Base-by-base conservation (phyloP, 148 eudicot species). In the Tetragonia tetragonoides region DNA sequence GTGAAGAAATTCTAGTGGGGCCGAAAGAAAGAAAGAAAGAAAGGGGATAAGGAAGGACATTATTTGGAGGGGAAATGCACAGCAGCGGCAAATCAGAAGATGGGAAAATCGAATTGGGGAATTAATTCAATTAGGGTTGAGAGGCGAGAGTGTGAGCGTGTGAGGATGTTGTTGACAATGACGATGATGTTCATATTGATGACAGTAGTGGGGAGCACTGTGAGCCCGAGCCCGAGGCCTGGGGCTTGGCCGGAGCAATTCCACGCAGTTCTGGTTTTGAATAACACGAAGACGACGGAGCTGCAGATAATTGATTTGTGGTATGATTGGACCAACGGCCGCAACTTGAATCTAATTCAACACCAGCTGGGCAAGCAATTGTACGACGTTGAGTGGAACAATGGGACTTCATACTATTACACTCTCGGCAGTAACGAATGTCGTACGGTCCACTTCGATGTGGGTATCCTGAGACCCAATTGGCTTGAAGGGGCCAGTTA, bases 321-420 rank as follows among this genome's bases (percentile, higher is more conserved):
- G 93, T 91, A 89, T 79, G 96, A 91, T 38, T 89, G 88, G 86
- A 84, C 88, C 49, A 92, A 90, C 46, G 91, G 91, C 61, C 91
- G 91, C 64, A 92, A 92, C 81, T 85, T 88, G 78, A 92, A 89
- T 85, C 83, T 89, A 18, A 83, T 89, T 18, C 97, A 87, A 24
- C 6, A 88, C 74, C 93, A 91, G 81, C 80, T 88, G 9, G 91
- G 86, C 0, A 73, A 81, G 73, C 44, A 73, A 10, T 5, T 81
- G 57, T 84, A 88, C 78, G 87, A 88, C 63, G 83, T 87, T 3
- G 91, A 90, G 68, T 88, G 89, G 85, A 89, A 84, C 79, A 90
- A 90, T 69, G 91, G 89, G 46, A 87, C 90, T 20, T 81, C 87
- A 24, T 90, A 80, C 68, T 69, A 73, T 72, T 90, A 85, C 84